Evolutionary conservation across 2,329 filamentous ascomycete genomes (phyloP).

Genomic region (Fusarium liriodendri): DNA sequence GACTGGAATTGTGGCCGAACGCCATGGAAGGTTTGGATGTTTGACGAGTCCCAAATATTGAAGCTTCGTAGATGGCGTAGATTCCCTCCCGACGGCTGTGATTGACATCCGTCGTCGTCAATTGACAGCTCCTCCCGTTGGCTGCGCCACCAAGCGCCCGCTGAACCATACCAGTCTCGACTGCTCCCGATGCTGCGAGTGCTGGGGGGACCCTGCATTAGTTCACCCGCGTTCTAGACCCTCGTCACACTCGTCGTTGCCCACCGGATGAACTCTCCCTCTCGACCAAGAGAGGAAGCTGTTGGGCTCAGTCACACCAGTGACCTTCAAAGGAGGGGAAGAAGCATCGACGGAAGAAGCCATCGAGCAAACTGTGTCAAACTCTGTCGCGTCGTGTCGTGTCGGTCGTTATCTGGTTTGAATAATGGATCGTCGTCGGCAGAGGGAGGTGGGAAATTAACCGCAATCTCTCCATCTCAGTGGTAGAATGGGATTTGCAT

Average conservation of each 20-base stretch:
- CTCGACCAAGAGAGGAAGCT: not conserved
- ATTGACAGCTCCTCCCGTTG: conserved; percentile 8
- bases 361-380: conserved; percentile 5
- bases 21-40: conserved; percentile 1
- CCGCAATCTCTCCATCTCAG: conserved; percentile 3
- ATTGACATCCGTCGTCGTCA: not conserved
- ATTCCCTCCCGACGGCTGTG: not conserved
- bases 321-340: not conserved
- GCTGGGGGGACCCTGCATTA: conserved; percentile 12
- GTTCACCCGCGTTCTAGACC: conserved; percentile 4
- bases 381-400: not conserved
- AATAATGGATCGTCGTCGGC: conserved; percentile 11
- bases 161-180: conserved; percentile 6
- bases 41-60: not conserved
- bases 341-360: conserved; percentile 7
- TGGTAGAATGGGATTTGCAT: not conserved
- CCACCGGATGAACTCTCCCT: conserved; percentile 9
- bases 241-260: conserved; percentile 2
- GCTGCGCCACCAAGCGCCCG: conserved; percentile 21
- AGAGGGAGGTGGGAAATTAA: conserved; percentile 18
- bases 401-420: not conserved
- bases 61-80: not conserved
- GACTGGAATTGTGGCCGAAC: conserved; percentile 2
- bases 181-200: conserved; percentile 3
- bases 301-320: not conserved